A percentile compares a stretch with the other conserved stretches of the same genome.
Conservation (phyloP, 768 basidiomycete genomes). For the Naganishia onofrii region DNA sequence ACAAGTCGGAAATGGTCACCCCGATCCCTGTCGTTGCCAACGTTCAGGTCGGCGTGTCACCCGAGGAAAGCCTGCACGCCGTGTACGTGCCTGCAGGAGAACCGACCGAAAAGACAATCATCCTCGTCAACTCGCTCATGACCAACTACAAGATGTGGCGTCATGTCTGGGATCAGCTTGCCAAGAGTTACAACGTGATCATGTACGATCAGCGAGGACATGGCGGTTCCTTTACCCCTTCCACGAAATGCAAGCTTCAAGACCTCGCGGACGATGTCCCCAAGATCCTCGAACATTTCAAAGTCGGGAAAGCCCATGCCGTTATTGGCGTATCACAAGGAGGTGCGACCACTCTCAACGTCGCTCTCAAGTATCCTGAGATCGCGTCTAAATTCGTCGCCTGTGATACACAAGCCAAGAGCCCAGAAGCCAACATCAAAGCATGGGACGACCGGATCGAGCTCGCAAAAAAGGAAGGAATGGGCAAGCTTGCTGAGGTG, state of each 20-base stretch:
- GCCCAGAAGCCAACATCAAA: conserved; percentile 46
- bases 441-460: conserved; percentile 52
- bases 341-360: conserved; percentile 48
- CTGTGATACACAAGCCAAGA: conserved; percentile 50
- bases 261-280: conserved; percentile 47
- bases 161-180: conserved; percentile 35
- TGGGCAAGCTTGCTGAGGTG: conserved; percentile 42
- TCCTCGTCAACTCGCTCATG: conserved; percentile 52
- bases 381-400: conserved; percentile 40
- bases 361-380: conserved; percentile 43
- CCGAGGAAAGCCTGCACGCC: conserved; percentile 13
- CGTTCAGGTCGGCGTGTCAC: conserved; percentile 6
- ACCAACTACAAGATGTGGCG: conserved; percentile 50
- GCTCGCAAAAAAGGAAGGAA: conserved; percentile 39
- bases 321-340: conserved; percentile 52
- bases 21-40: conserved; percentile 22
- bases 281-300: conserved; percentile 40
- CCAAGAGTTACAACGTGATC: conserved; percentile 46
- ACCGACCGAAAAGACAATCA: conserved; percentile 25
- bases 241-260: conserved; percentile 39
- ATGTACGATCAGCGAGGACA: conserved; percentile 51
- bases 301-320: conserved; percentile 37
- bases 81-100: conserved; percentile 20
- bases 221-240: conserved; percentile 46
- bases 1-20: conserved; percentile 56